Conservation (phyloP, 306 rosid genomes). For the Ormosia semicastrata region DNA sequence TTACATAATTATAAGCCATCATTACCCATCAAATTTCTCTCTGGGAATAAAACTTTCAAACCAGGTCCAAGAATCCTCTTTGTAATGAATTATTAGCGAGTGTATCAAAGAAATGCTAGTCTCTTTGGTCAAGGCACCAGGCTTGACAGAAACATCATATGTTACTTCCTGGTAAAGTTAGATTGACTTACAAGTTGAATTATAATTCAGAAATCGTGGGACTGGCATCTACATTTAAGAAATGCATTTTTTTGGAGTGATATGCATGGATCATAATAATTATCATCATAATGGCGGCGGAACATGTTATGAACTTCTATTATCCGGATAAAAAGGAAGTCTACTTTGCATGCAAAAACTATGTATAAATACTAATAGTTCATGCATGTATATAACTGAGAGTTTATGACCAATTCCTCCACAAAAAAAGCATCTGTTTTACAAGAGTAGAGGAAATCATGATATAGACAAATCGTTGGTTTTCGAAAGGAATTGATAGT, state of each 20-base stretch:
- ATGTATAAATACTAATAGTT: not conserved
- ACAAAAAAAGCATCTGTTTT: conserved; percentile 22
- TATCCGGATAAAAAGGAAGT: not conserved
- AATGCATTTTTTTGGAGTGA: not conserved
- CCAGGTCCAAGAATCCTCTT: too few relatives aligned
- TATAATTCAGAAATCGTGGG: too few relatives aligned
- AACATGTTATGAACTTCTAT: not conserved
- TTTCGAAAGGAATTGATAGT: not conserved
- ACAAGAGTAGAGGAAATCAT: not conserved
- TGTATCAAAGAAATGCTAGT: too few relatives aligned
- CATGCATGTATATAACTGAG: not conserved
- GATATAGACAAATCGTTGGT: conserved; percentile 25
- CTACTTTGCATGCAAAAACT: not conserved
- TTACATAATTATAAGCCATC: not conserved
- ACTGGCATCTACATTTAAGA: too few relatives aligned
- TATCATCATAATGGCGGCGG: not conserved
- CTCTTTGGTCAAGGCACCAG: too few relatives aligned
- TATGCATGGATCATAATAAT: not conserved
- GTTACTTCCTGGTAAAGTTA: too few relatives aligned
- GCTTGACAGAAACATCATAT: too few relatives aligned
- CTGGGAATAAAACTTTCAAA: too few relatives aligned
- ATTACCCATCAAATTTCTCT: not conserved
- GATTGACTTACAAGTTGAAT: too few relatives aligned
- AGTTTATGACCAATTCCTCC: not conserved
- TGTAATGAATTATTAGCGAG: too few relatives aligned